Percentiles rank a stretch among this genome's conserved stretches.
phyloP scores from a whole-genome alignment of 768 basidiomycete genomes.

The Xerocomellus dryophilus region DNA sequence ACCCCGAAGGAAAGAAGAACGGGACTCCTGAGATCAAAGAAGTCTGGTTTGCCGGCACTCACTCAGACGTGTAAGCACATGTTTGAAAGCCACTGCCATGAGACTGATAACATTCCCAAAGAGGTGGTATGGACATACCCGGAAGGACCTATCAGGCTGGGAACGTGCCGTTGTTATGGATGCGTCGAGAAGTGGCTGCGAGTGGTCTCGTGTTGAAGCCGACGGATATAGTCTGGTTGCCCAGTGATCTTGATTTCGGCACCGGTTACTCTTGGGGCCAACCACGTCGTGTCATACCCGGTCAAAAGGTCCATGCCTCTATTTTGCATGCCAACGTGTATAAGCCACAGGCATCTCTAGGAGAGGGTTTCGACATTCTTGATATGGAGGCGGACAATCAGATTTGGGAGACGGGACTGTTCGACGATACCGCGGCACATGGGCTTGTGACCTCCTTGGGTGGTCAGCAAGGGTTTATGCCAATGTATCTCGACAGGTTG shows the following conservation, averaged over 20 bases:
- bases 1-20: not conserved
- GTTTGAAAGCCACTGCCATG: not conserved
- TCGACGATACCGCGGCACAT: conserved; percentile 11
- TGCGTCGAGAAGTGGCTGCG: conserved; percentile 6
- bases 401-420: conserved; percentile 18
- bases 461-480: conserved; percentile 12
- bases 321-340: conserved; percentile 18
- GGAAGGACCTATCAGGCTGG: conserved; percentile 18
- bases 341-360: conserved; percentile 10
- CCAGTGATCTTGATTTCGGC: conserved; percentile 21
- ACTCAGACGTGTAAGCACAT: conserved; percentile 27
- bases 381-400: not conserved
- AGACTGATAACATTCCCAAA: not conserved
- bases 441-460: conserved; percentile 6
- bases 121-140: conserved; percentile 19
- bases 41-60: too few relatives aligned
- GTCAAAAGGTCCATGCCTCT: conserved; percentile 15
- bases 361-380: conserved; percentile 20
- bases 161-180: conserved; percentile 14
- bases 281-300: not conserved
- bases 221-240: conserved; percentile 22
- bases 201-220: conserved; percentile 24
- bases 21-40: too few relatives aligned
- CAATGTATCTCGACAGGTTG: not conserved
- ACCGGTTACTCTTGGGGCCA: conserved; percentile 12